Base-by-base conservation (phyloP, 2,329 filamentous ascomycete species). In the Ascochyta fabae region DNA sequence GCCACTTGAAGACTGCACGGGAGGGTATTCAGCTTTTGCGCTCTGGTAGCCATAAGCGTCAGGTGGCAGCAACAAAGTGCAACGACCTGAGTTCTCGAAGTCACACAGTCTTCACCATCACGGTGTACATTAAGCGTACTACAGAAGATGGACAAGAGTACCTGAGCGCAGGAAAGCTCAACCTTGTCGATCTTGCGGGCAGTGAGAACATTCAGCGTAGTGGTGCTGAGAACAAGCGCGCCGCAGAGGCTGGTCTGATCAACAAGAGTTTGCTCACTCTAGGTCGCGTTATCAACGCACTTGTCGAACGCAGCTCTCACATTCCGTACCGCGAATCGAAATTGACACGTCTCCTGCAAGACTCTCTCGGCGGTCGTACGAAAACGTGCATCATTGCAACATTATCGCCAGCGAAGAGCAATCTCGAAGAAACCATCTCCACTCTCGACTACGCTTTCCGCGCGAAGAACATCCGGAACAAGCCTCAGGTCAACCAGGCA, bases 381-480 rank as follows among this genome's bases (percentile, higher is more conserved):
- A 99, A 99, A 74, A 99, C 95, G 0, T 99, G 95, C 79, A 99
- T 99, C 64, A 98, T 99, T 69, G 95, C 95, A 6, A 99, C 95
- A 0, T 85, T 99, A 36, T 98, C 95, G 2, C 93, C 95, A 1
- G 92, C 93, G 7, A 96, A 95, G 76, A 93, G 89, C 76, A 99
- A 98, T 67, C 81, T 99, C 1, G 95, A 99, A 71, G 95, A 99
- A 76, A 99, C 96, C 0, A 98, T 99, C 57, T 98, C 95, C 0
- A 99, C 96, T 0, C 83, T 99, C 1, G 95, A 99, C 74, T 99
- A 99, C 72, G 96, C 95, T 10, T 98, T 98, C 78, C 86, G 95
- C 42, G 95, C 95, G 15, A 99, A 99, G 81, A 98, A 99, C 66
- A 99, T 99, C 68, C 90, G 91, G 45, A 99, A 99, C 77, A 97